Percentiles rank a stretch among this genome's conserved stretches.
These are phyloP conservation scores for Avena insularis DNA, from an alignment of 176 grass and related monocot species.

Conservation along the genomic window DNA sequence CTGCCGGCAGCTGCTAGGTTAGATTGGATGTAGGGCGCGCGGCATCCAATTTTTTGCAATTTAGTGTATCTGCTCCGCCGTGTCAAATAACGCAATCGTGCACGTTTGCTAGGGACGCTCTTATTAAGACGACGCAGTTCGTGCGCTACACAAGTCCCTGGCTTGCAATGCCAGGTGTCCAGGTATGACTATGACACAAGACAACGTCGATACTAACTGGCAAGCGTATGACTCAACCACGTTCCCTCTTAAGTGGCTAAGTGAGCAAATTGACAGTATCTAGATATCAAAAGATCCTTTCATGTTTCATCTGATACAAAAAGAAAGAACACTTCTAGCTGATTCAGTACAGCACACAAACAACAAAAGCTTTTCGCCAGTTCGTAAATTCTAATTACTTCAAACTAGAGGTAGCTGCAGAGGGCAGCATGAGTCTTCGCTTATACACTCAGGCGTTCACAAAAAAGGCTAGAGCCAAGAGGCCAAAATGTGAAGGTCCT, in stretches of 20 bases:
- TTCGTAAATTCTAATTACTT: slow-evolving; percentile 9
- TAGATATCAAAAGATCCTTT: slow-evolving; percentile 26
- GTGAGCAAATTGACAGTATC: background rate
- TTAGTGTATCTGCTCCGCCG: no score
- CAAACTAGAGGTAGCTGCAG: slow-evolving; percentile 10
- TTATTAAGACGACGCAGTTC: no score
- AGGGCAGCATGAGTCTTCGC: slow-evolving; percentile 39
- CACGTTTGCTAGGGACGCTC: no score
- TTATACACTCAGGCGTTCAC: slow-evolving; percentile 48
- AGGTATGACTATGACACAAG: no score
- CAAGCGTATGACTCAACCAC: background rate
- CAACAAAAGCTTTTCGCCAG: slow-evolving; percentile 7
- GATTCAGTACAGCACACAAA: slow-evolving; percentile 31
- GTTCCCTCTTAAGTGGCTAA: no score
- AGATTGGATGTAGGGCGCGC: no score
- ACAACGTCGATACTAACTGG: no score
- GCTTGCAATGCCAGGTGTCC: no score
- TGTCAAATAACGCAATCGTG: no score
- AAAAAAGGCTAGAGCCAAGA: slow-evolving; percentile 37
- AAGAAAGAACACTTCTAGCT: slow-evolving; percentile 29
- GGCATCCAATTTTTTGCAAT: no score
- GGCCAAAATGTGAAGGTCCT: slow-evolving; percentile 26
- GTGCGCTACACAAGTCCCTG: no score
- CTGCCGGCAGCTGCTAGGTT: no score
- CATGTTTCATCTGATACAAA: slow-evolving; percentile 16